Conservation (phyloP, 805 yeast genomes). For the Cyberlindnera saturnus region DNA sequence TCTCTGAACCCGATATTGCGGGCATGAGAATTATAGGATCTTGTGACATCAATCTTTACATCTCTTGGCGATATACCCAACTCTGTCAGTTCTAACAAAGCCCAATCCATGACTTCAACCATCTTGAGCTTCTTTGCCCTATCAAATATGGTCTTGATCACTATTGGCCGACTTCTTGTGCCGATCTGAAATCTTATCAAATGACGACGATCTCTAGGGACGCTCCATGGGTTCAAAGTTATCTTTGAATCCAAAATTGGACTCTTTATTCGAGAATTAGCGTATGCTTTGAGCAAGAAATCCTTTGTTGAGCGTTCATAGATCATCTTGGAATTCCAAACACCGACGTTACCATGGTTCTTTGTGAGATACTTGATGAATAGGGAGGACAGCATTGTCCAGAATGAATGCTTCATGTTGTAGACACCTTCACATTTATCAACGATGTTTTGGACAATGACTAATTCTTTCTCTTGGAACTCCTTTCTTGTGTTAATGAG, state of each 20-base stretch:
- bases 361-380: constrained; percentile 15
- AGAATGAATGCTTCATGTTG: constrained; percentile 8
- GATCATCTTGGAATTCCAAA: constrained; percentile 5
- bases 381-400: constrained; percentile 18
- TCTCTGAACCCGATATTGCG: constrained; percentile 9
- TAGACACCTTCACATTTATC: constrained; percentile 6
- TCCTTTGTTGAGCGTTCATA: constrained; percentile 14
- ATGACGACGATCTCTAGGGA: constrained; percentile 1
- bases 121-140: constrained; percentile 7
- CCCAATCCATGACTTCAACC: constrained; percentile 12
- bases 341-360: constrained; percentile 4
- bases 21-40: constrained; percentile 4
- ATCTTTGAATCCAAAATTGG: constrained; percentile 2
- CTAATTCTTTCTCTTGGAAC: constrained; percentile 8
- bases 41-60: constrained; percentile 10
- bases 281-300: constrained; percentile 7
- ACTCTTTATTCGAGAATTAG: background rate
- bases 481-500: constrained; percentile 6
- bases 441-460: constrained; percentile 13
- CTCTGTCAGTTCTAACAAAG: constrained; percentile 10
- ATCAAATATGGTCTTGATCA: constrained; percentile 18
- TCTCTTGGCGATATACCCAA: constrained; percentile 16
- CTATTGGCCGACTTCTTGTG: constrained; percentile 7
- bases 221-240: constrained; percentile 15
- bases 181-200: constrained; percentile 9